Evolutionary conservation across 1,139 yeast genomes (phyloP).

Genomic region (Yamadazyma trypodendri): DNA sequence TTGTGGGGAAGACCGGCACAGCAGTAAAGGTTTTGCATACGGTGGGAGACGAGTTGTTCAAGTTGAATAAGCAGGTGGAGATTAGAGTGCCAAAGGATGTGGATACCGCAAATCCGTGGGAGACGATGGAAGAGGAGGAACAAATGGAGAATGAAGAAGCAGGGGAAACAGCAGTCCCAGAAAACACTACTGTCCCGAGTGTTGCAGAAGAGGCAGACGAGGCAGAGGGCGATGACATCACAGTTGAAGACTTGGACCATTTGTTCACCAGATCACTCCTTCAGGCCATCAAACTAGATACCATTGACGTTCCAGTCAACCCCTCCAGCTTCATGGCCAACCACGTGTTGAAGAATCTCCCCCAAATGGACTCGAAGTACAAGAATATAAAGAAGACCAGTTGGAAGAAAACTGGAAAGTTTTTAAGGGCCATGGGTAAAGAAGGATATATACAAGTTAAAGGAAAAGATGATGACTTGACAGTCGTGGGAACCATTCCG

Average conservation of each 20-base stretch:
- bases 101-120: constrained; percentile 21
- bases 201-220: constrained; percentile 5
- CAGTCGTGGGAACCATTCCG: constrained; percentile 50
- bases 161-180: constrained; percentile 7
- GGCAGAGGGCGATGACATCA: constrained; percentile 23
- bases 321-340: constrained; percentile 76
- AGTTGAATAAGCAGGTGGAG: constrained; percentile 45
- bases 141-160: constrained; percentile 9
- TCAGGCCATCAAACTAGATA: constrained; percentile 63
- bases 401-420: constrained; percentile 88
- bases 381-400: constrained; percentile 77
- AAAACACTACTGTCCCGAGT: background rate
- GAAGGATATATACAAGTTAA: constrained; percentile 61
- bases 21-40: constrained; percentile 63
- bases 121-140: constrained; percentile 3
- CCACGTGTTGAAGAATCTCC: constrained; percentile 70
- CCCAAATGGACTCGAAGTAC: constrained; percentile 48
- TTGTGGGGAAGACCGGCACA: constrained; percentile 59
- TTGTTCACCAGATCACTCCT: constrained; percentile 67
- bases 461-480: constrained; percentile 74
- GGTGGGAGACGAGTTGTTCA: constrained; percentile 52
- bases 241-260: constrained; percentile 72
- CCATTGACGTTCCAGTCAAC: constrained; percentile 57
- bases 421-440: constrained; percentile 82
- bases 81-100: constrained; percentile 41